These are phyloP conservation scores for Jaenimonas drosophilae DNA, from an alignment of 208 protist genomes.

Conservation along the genomic window DNA sequence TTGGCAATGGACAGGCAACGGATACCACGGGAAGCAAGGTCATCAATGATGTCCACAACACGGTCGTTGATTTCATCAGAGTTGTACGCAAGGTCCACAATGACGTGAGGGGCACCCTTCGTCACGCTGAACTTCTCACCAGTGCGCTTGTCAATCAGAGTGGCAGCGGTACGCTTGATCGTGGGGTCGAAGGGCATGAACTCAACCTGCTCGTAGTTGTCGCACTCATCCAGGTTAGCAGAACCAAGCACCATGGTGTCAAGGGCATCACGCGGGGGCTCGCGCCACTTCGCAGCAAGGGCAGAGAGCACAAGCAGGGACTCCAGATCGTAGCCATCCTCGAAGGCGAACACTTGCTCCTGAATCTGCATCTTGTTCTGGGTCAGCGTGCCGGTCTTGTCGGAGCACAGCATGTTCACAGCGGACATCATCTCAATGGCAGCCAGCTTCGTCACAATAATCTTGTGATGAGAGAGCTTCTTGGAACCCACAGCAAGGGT, in stretches of 20 bases:
- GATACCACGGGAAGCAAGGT: conserved; percentile 50
- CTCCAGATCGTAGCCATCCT: conserved; percentile 46
- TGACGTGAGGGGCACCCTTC: conserved; percentile 85
- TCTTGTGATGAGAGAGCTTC: too few relatives aligned
- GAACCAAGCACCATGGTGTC: conserved; percentile 45
- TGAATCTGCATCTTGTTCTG: conserved; percentile 97
- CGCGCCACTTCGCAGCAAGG: conserved; percentile 87
- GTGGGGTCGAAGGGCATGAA: conserved; percentile 51
- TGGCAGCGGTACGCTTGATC: conserved; percentile 63
- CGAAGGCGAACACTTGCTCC: conserved; percentile 58
- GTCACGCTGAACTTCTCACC: conserved; percentile 71
- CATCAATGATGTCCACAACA: conserved; percentile 65
- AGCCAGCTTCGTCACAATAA: conserved; percentile 90
- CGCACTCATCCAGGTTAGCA: conserved; percentile 23
- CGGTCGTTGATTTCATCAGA: conserved; percentile 61
- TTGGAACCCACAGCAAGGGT: conserved; percentile 63
- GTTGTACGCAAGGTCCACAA: conserved; percentile 68
- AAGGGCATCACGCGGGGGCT: conserved; percentile 82
- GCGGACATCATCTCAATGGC: conserved; percentile 88
- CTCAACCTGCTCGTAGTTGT: conserved; percentile 21
- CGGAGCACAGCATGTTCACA: conserved; percentile 95
- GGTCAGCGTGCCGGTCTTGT: conserved; percentile 99
- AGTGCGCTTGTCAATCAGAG: conserved; percentile 37
- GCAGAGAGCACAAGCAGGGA: conserved; percentile 58
- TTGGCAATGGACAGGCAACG: conserved; percentile 63